Conservation (phyloP, 2,329 filamentous ascomycete species). For the Alternaria sp. region DNA sequence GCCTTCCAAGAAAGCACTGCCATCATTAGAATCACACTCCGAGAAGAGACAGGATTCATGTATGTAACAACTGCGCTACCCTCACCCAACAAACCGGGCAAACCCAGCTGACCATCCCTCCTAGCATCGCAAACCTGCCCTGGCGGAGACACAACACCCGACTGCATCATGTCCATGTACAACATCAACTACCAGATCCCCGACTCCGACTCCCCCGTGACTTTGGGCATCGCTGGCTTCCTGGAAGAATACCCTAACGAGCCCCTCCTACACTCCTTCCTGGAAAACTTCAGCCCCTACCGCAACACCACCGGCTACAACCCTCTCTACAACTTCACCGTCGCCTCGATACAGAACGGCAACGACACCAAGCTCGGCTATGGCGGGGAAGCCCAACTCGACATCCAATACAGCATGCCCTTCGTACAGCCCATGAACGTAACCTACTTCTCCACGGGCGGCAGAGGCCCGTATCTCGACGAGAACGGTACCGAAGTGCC, state of each 20-base stretch:
- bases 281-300: neutral
- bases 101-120: neutral
- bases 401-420: neutral
- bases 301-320: neutral
- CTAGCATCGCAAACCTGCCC: neutral
- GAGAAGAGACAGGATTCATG: neutral
- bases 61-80: neutral
- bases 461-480: neutral
- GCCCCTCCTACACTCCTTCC: neutral
- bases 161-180: neutral
- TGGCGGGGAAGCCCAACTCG: neutral
- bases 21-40: neutral
- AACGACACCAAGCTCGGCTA: neutral
- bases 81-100: neutral
- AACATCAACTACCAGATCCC: neutral
- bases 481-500: neutral
- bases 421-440: neutral
- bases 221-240: neutral
- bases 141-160: neutral
- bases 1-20: neutral
- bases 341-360: neutral
- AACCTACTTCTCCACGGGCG: neutral
- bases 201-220: neutral
- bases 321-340: neutral
- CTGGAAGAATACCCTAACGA: neutral